A percentile compares a stretch with the other conserved stretches of the same genome.
These are phyloP conservation scores for Aureoboletus auriporus DNA, from an alignment of 768 basidiomycete genomes.

Conservation along the genomic window DNA sequence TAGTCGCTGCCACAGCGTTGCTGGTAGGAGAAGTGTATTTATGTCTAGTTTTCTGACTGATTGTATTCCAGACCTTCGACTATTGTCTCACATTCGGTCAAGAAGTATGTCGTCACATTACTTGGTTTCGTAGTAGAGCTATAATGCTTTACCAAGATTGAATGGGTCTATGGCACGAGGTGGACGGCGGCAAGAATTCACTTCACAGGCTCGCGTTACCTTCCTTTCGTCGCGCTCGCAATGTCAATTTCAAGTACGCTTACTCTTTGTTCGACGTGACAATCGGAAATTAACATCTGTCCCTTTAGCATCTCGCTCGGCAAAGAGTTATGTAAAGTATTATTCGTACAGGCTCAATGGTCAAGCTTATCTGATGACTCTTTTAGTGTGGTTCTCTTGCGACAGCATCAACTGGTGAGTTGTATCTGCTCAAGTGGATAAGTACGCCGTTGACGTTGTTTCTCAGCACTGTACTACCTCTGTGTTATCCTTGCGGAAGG, in stretches of 20 bases:
- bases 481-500: conserved; percentile 16
- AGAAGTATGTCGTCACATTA: conserved; percentile 3
- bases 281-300: not conserved
- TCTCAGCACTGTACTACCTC: conserved; percentile 12
- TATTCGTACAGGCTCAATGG: not conserved
- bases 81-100: conserved; percentile 13
- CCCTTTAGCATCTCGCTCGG: conserved; percentile 6
- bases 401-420: conserved; percentile 5
- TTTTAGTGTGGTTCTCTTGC: conserved; percentile 12
- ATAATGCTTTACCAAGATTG: conserved; percentile 4
- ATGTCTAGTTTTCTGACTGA: not conserved
- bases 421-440: not conserved
- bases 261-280: not conserved
- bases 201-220: conserved; percentile 18
- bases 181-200: conserved; percentile 17
- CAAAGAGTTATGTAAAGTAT: conserved; percentile 6
- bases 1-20: conserved; percentile 12
- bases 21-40: conserved; percentile 1
- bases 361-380: not conserved
- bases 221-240: conserved; percentile 15
- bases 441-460: not conserved
- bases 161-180: conserved; percentile 13
- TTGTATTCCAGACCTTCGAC: conserved; percentile 10
- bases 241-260: conserved; percentile 12
- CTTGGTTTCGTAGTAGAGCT: not conserved